phyloP scores from a whole-genome alignment of 2,329 filamentous ascomycete genomes.

The Apiospora marii region DNA sequence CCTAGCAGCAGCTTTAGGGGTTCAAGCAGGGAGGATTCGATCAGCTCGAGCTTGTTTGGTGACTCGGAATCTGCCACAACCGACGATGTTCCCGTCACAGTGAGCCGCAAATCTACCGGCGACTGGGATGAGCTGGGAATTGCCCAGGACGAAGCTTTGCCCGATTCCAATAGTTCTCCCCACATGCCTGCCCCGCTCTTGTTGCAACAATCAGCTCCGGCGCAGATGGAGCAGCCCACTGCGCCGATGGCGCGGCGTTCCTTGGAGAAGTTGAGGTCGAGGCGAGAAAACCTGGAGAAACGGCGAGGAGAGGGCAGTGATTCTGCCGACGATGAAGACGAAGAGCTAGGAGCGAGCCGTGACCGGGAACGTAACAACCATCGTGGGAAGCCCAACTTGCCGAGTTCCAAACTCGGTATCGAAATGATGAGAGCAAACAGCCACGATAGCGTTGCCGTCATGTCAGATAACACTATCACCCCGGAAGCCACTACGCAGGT shows the following conservation, averaged over 20 bases:
- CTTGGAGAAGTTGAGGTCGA: constrained; percentile 76
- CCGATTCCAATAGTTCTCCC: constrained; percentile 43
- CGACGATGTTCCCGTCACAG: constrained; percentile 80
- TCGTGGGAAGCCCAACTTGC: constrained; percentile 66
- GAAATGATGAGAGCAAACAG: constrained; percentile 99
- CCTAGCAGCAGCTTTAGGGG: constrained; percentile 79
- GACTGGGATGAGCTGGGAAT: constrained; percentile 89
- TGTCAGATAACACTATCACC: constrained; percentile 53
- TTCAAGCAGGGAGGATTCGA: constrained; percentile 87
- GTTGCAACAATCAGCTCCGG: constrained; percentile 71
- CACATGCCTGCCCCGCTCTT: constrained; percentile 61
- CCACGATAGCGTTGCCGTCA: constrained; percentile 76
- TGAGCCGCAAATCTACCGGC: constrained; percentile 75
- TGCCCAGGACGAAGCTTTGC: constrained; percentile 63
- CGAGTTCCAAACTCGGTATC: constrained; percentile 88
- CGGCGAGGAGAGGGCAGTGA: constrained; percentile 77
- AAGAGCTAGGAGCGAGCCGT: constrained; percentile 74
- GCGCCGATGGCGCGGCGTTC: constrained; percentile 65
- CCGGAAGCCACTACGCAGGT: constrained; percentile 61
- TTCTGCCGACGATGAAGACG: constrained; percentile 93
- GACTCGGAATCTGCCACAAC: constrained; percentile 81
- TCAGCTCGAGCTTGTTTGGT: constrained; percentile 86
- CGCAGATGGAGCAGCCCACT: constrained; percentile 61
- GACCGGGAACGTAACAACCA: constrained; percentile 35
- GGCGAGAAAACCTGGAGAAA: constrained; percentile 78